Evolutionary conservation across 306 rosid species (phyloP), one percentile per base, ranked within the genome.

Genomic region (Ormosia emarginata): DNA sequence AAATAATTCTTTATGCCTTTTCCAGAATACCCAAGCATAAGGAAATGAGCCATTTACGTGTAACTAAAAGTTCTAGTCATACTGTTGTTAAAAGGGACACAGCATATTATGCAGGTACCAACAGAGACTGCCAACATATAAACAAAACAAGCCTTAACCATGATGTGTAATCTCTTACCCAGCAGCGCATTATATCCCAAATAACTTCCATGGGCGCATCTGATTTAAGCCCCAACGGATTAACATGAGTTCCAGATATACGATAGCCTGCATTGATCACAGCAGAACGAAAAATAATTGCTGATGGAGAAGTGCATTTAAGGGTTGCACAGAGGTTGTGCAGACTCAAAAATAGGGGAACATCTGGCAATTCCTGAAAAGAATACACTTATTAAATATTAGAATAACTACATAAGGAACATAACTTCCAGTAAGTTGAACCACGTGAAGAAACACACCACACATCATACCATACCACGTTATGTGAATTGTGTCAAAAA

Each of bases 171-270:
- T 39, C 37, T 63, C 97, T 70, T 85, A 95, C 99, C 99, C 99
- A 95, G 84, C 98, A 92, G 74, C 99, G 97, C 99, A 95, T 95
- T 59, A 95, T 95, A 76, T 95, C 99, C 98, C 99, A 95, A 86
- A 95, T 91, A 74, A 95, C 92, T 34, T 86, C 92, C 97, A 93
- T 93, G 17, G 99, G 99, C 17, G 98, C 99, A 78, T 95, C 98
- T 24, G 98, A 90, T 82, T 95, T 95, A 78, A 95, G 90, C 73
- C 98, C 98, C 81, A 95, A 40, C 12, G 99, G 98, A 84, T 92
- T 90, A 39, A 95, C 98, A 82, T 95, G 99, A 66, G 99, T 91
- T 83, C 98, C 98, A 3, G 99, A 95, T 61, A 95, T 93, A 69
- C 87, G 92, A 77, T 90, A 93, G 71, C 99, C 99, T 5, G 98